A percentile compares a stretch with the other conserved stretches of the same genome.
Evolutionary conservation across 108 stramenopile species (phyloP).

Genomic region (Chaetoceros tenuissimus): DNA sequence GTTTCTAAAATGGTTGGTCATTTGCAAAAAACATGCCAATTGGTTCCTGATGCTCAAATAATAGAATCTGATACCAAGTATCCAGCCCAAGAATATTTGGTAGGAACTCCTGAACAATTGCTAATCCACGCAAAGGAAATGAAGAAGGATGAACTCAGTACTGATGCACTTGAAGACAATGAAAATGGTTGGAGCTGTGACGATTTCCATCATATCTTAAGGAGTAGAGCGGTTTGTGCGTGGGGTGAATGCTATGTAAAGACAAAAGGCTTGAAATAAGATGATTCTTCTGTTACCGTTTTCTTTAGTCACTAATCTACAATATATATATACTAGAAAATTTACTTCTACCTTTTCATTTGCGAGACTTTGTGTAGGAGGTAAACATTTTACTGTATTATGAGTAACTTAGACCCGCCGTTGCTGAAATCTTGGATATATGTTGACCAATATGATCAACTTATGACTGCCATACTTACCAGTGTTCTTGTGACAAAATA

Average conservation of each 20-base stretch:
- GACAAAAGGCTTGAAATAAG: slow-evolving; percentile 8
- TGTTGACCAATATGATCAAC: no score
- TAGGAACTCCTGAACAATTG: slow-evolving; percentile 52
- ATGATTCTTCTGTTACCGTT: no score
- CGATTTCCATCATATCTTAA: slow-evolving; percentile 43
- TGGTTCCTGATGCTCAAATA: slow-evolving; percentile 69
- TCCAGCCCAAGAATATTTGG: slow-evolving; percentile 56
- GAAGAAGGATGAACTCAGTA: slow-evolving; percentile 17
- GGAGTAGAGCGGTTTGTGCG: slow-evolving; percentile 66
- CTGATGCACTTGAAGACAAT: slow-evolving; percentile 31
- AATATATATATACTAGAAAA: no score
- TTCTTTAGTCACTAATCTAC: no score
- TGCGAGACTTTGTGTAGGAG: no score
- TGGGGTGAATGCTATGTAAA: slow-evolving; percentile 83
- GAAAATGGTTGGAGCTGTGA: slow-evolving; percentile 12
- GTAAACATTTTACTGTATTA: no score
- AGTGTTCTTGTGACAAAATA: no score
- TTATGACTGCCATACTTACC: no score
- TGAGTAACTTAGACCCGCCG: no score
- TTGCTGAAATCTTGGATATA: no score
- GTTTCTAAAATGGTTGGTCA: slow-evolving; percentile 53
- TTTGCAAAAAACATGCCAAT: slow-evolving; percentile 69
- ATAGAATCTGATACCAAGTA: slow-evolving; percentile 47
- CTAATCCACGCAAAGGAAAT: slow-evolving; percentile 34
- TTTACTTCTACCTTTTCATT: no score